Conservation (phyloP, 2,329 filamentous ascomycete genomes). For the Bipolaris oryzae region DNA sequence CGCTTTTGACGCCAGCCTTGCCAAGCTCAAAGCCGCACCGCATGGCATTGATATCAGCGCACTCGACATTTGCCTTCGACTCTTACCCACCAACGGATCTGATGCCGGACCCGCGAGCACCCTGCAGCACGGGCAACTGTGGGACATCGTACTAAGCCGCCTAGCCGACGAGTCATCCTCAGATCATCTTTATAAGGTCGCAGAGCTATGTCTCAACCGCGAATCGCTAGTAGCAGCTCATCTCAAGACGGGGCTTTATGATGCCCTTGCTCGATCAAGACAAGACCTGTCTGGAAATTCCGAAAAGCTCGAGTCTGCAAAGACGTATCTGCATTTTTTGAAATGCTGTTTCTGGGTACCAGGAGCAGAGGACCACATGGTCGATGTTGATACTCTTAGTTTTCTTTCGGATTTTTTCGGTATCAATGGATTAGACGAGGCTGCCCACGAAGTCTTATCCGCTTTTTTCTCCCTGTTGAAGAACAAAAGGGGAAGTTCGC, state of each 20-base stretch:
- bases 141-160: constrained; percentile 24
- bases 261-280: constrained; percentile 4
- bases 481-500: not conserved
- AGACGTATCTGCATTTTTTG: constrained; percentile 34
- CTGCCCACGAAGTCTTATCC: constrained; percentile 36
- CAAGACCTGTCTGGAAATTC: not conserved
- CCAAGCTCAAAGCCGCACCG: constrained; percentile 21
- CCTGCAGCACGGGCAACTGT: constrained; percentile 16
- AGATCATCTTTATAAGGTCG: constrained; percentile 31
- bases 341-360: constrained; percentile 44
- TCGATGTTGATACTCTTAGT: constrained; percentile 22
- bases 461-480: constrained; percentile 31
- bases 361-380: constrained; percentile 22
- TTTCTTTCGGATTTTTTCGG: constrained; percentile 31
- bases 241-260: constrained; percentile 18
- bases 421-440: constrained; percentile 25
- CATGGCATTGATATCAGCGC: constrained; percentile 28
- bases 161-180: constrained; percentile 22
- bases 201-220: constrained; percentile 32
- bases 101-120: not conserved
- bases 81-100: constrained; percentile 18
- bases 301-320: not conserved
- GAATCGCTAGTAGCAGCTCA: constrained; percentile 18
- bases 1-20: constrained; percentile 33
- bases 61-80: constrained; percentile 28